A percentile compares a stretch with the other conserved stretches of the same genome.
phyloP scores from a whole-genome alignment of 257 asterid genomes.

The Nicotiana tabacum region DNA sequence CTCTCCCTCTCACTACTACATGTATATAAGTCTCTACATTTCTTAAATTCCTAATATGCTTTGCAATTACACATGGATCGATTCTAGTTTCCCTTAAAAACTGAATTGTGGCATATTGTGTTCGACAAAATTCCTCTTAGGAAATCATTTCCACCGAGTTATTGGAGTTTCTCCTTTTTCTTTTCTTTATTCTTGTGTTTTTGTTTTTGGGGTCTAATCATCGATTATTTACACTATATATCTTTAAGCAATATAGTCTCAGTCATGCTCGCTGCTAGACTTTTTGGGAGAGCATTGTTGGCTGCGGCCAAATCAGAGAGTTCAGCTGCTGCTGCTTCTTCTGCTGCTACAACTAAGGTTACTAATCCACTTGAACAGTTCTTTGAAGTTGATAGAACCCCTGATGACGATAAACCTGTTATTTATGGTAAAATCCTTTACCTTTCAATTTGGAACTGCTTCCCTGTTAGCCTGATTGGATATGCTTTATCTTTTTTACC shows the following conservation, averaged over 20 bases:
- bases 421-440: conserved; percentile 42
- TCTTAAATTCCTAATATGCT: no score
- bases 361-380: conserved; percentile 68
- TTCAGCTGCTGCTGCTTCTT: conserved; percentile 33
- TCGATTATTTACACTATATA: no score
- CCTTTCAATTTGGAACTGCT: neutral
- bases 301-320: conserved; percentile 63
- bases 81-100: no score
- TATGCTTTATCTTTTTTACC: no score
- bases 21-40: no score
- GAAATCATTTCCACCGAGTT: no score
- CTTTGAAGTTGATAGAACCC: conserved; percentile 55
- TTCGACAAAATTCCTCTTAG: neutral
- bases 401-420: conserved; percentile 59
- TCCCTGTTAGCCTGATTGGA: neutral
- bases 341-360: conserved; percentile 24
- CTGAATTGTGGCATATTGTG: no score
- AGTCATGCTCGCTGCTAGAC: conserved; percentile 40
- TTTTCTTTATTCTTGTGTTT: no score
- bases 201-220: neutral
- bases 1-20: no score
- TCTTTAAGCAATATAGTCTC: neutral
- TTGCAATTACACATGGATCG: no score
- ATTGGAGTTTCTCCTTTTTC: no score
- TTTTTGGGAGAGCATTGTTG: conserved; percentile 60